Conservation (phyloP, 2,329 filamentous ascomycete genomes). For the Fusarium circinatum region DNA sequence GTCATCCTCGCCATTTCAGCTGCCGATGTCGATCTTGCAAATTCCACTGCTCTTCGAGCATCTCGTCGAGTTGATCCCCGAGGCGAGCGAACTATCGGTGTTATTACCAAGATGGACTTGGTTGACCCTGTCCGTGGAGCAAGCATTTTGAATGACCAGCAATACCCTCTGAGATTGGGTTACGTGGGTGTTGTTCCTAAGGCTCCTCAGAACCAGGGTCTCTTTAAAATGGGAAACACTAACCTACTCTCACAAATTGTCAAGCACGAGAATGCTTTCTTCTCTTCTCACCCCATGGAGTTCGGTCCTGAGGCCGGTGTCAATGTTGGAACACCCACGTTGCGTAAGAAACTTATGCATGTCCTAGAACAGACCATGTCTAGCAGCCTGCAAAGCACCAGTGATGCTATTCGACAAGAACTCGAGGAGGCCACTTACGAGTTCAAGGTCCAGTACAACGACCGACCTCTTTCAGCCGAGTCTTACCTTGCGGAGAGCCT, state of each 20-base stretch:
- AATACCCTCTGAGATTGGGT: conserved; percentile 93
- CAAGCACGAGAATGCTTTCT: conserved; percentile 89
- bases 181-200: conserved; percentile 96
- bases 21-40: conserved; percentile 95
- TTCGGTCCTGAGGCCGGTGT: conserved; percentile 80
- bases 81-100: conserved; percentile 95
- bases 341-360: conserved; percentile 96
- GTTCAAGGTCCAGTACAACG: conserved; percentile 99
- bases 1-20: conserved; percentile 97
- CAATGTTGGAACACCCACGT: conserved; percentile 82
- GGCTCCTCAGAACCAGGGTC: conserved; percentile 73
- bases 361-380: conserved; percentile 98
- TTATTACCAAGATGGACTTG: conserved; percentile 99
- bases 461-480: conserved; percentile 91
- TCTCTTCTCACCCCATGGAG: conserved; percentile 82
- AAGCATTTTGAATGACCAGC: conserved; percentile 83
- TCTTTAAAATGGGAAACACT: conserved; percentile 85
- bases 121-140: conserved; percentile 85
- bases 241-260: conserved; percentile 85
- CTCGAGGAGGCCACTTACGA: conserved; percentile 97
- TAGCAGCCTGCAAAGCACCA: conserved; percentile 85
- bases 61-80: conserved; percentile 92
- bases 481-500: conserved; percentile 96
- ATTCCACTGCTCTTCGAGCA: conserved; percentile 90
- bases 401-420: conserved; percentile 92